Base-by-base conservation (phyloP, 2,329 filamentous ascomycete genomes). In the Fusarium chaquense region DNA sequence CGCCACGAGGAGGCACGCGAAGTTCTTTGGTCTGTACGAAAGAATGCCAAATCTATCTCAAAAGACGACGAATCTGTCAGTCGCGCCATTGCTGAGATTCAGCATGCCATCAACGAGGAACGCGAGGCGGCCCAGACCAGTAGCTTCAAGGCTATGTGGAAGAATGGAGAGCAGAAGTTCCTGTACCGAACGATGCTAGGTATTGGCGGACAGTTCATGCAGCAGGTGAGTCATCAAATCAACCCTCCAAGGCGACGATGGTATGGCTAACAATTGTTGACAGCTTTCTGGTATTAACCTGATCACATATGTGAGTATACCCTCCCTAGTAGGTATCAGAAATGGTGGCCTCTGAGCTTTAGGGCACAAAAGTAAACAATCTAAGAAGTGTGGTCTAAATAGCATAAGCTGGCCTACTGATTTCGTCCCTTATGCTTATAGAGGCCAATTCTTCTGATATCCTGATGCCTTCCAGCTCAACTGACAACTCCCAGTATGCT, bases 141-240 rank as follows among this genome's bases (percentile, higher is more conserved):
- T 6, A 75, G 75, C 15, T 80, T 78, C 70, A 75, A 74, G 45
- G 75, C 79, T 10, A 73, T 83, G 62, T 64, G 82, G 47, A 80
- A 80, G 55, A 81, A 84, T 47, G 81, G 81, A 6, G 76, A 78
- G 12, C 81, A 83, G 56, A 81, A 78, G 58, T 84, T 80, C 64
- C 67, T 76, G 18, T 81, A 79, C 54, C 76, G 78, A 15, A 81
- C 79, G 0, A 66, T 83, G 38, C 75, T 84, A 0, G 81, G 82
- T 28, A 77, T 82, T 7, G 80, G 81, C 4, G 80, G 79, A 2
- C 81, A 84, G 50, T 83, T 84, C 51, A 84, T 84, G 77, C 82
- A 84, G 24, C 76, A 80, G 55, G 62, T 66, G 2, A 15, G 5
- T 4, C 2, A 5, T 3, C 8, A 6, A 8, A n/a, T n/a, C n/a